phyloP scores from a whole-genome alignment of 148 eudicot species.

The Simmondsia chinensis region DNA sequence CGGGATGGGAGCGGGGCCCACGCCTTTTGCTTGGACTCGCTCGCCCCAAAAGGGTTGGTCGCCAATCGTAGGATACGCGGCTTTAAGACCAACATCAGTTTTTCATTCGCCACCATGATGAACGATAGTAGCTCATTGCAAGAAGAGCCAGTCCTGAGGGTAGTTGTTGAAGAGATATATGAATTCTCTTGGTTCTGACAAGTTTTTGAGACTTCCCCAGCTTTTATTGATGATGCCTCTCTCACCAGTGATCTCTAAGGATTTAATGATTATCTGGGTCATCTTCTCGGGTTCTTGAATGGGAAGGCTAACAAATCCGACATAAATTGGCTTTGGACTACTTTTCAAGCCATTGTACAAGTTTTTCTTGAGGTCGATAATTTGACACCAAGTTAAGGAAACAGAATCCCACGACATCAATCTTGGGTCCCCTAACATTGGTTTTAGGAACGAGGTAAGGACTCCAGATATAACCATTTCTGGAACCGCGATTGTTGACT shows the following conservation, averaged over 20 bases:
- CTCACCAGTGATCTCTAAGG: constrained; percentile 61
- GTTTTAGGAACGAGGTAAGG: constrained; percentile 94
- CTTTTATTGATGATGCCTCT: constrained; percentile 93
- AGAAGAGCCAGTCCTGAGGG: constrained; percentile 65
- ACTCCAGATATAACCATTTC: constrained; percentile 94
- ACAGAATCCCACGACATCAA: constrained; percentile 92
- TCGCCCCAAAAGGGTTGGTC: constrained; percentile 99
- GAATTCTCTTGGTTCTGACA: constrained; percentile 67
- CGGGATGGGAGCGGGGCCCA: constrained; percentile 83
- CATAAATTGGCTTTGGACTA: constrained; percentile 70
- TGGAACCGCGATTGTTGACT: no score
- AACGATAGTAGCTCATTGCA: constrained; percentile 55
- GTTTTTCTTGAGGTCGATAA: constrained; percentile 71
- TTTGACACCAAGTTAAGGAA: constrained; percentile 83
- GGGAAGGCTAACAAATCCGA: constrained; percentile 93
- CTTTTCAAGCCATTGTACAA: constrained; percentile 61
- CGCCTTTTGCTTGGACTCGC: constrained; percentile 65
- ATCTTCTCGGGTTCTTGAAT: constrained; percentile 79
- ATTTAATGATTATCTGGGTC: constrained; percentile 68
- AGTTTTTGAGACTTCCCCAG: constrained; percentile 91
- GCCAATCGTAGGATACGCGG: constrained; percentile 92
- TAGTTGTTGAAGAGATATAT: constrained; percentile 56
- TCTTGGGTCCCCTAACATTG: constrained; percentile 94
- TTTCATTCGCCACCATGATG: constrained; percentile 87
- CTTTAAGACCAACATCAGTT: constrained; percentile 78